Evolutionary conservation across 2,329 filamentous ascomycete species (phyloP).

Genomic region (Fusarium buharicum): DNA sequence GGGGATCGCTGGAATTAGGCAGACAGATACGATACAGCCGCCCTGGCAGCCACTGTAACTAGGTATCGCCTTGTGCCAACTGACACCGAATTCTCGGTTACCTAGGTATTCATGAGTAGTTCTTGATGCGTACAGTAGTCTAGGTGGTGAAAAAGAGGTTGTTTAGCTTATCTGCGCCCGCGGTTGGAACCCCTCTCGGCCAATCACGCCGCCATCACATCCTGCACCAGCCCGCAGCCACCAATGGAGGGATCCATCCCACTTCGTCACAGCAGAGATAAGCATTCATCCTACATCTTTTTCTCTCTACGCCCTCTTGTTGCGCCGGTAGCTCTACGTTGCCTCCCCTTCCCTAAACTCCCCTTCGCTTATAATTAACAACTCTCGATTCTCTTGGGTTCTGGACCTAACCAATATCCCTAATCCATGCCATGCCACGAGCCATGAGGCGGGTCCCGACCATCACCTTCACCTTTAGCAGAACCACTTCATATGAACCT

Average conservation of each 20-base stretch:
- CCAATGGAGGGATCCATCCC: conserved; percentile 29
- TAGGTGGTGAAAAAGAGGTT: no score
- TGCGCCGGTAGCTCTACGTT: neutral
- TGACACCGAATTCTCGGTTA: no score
- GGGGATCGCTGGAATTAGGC: conserved; percentile 3
- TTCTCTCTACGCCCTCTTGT: conserved; percentile 24
- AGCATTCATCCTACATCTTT: conserved; percentile 17
- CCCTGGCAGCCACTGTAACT: no score
- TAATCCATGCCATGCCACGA: conserved; percentile 40
- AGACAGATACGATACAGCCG: neutral
- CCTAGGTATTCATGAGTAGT: no score
- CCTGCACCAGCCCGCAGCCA: conserved; percentile 32
- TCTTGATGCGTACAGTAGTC: no score
- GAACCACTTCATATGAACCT: conserved; percentile 41
- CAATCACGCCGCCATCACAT: conserved; percentile 35
- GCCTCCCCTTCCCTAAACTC: neutral
- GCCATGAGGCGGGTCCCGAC: conserved; percentile 39
- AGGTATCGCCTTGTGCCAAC: no score
- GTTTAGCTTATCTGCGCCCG: conserved; percentile 34
- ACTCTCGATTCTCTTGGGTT: conserved; percentile 29
- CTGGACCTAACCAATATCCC: conserved; percentile 9
- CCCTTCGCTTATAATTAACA: neutral
- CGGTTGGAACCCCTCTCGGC: conserved; percentile 14
- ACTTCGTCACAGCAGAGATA: conserved; percentile 29
- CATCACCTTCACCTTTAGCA: conserved; percentile 25